Evolutionary conservation across 108 stramenopile genomes (phyloP), one percentile per base, ranked within the genome.

Genomic region (Pseudonitzschia multiseries): DNA sequence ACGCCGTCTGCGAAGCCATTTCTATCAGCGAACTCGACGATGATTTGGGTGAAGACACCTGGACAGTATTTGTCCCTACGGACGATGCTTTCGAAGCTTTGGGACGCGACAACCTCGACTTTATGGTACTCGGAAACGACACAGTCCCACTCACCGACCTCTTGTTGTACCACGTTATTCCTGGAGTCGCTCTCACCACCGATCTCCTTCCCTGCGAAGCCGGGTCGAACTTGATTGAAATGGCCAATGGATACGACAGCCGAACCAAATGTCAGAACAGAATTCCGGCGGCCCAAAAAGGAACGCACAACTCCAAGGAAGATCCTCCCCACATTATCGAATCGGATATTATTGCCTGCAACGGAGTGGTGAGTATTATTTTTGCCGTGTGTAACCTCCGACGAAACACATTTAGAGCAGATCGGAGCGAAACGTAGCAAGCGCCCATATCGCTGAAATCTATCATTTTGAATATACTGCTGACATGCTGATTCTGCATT

Each of bases 1-100:
- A 62, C 17, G 61, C 61, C 29, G 0, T 67, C 9, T 67, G 66
- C 44, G 66, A 67, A 27, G 66, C 66, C 10, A 46, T 4, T 50
- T 43, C 28, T 2, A 67, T 50, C 22, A 67, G 26, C n/a, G 74
- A 52, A 43, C 57, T 75, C 0, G 74, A 42, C 24, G 74, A 67
- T 28, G 60, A 56, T 28, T 41, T 75, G 27, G 28, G 15, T 29
- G 63, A 65, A 52, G 56, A 51, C 5, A 57, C 33, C 1, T 69
- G 43, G 32, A 78, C 77, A 21, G 22, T 78, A 0, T 78, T 78
- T 57, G 86, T 81, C 12, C 86, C 86, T 8, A 84, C 79, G 17
- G 72, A 83, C 70, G 79, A 69, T 0, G 86, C 86, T 1, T 87
- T 87, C 56, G 81, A 57, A n/a, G 59, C 53, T 14, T n/a, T 67